Evolutionary conservation across 768 basidiomycete genomes (phyloP).

Genomic region (Pulveroboletus sp.): DNA sequence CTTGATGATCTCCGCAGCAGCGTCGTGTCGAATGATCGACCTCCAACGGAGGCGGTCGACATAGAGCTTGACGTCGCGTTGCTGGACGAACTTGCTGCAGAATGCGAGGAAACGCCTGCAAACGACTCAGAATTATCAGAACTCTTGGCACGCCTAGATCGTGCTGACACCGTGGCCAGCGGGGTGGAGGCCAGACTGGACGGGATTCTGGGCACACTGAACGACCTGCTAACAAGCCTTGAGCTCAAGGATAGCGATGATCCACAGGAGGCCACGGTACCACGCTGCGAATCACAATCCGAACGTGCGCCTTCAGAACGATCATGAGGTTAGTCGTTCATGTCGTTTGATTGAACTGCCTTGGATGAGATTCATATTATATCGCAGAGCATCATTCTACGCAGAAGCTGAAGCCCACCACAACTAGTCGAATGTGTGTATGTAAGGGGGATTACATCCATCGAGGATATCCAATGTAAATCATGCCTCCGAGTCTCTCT

Average conservation of each 20-base stretch:
- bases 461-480: slow-evolving; percentile 27
- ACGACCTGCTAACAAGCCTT: slow-evolving; percentile 46
- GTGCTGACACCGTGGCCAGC: slow-evolving; percentile 53
- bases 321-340: slow-evolving; percentile 15
- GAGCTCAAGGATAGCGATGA: slow-evolving; percentile 21
- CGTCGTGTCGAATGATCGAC: slow-evolving; percentile 6
- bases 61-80: slow-evolving; percentile 37
- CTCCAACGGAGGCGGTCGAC: slow-evolving; percentile 1
- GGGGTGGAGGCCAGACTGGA: slow-evolving; percentile 63
- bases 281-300: slow-evolving; percentile 1
- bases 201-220: slow-evolving; percentile 52
- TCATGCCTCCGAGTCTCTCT: slow-evolving; percentile 28
- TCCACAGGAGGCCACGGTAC: background rate
- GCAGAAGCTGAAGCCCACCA: slow-evolving; percentile 7
- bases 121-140: slow-evolving; percentile 38
- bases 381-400: slow-evolving; percentile 15
- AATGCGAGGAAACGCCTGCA: slow-evolving; percentile 17
- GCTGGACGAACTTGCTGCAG: slow-evolving; percentile 29
- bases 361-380: background rate
- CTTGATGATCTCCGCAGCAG: slow-evolving; percentile 21
- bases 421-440: slow-evolving; percentile 7
- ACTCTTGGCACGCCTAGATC: slow-evolving; percentile 51
- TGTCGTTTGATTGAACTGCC: background rate
- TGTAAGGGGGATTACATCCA: slow-evolving; percentile 14
- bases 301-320: background rate